Percentiles rank a stretch among this genome's conserved stretches.
These are phyloP conservation scores for Artemisia tridentata DNA, from an alignment of 129 eudicot genomes.

Conservation along the genomic window DNA sequence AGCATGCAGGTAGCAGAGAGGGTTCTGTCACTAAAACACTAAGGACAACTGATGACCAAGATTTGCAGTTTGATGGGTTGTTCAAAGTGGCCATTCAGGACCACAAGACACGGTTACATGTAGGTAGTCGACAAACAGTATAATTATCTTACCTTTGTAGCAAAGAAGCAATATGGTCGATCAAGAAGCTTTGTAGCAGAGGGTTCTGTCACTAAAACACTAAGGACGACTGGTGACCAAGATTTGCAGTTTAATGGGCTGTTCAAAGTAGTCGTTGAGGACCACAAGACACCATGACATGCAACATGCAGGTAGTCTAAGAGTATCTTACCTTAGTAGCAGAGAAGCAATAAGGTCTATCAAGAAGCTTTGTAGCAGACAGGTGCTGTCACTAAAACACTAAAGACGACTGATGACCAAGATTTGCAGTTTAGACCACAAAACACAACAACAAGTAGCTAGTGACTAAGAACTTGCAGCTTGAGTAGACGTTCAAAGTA, in stretches of 20 bases:
- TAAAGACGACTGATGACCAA: conserved; percentile 7
- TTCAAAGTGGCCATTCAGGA: conserved; percentile 17
- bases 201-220: neutral
- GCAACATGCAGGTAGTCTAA: too few relatives aligned
- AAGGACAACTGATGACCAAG: neutral
- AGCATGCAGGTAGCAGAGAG: neutral
- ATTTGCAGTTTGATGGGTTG: conserved; percentile 25
- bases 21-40: neutral
- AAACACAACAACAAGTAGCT: conserved; percentile 14
- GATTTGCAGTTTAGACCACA: conserved; percentile 29
- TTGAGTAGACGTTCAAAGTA: neutral
- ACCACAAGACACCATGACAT: neutral
- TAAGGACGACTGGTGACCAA: conserved; percentile 5
- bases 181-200: neutral
- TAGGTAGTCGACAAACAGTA: too few relatives aligned
- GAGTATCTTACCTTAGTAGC: too few relatives aligned
- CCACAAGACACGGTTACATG: neutral
- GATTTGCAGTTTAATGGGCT: conserved; percentile 25
- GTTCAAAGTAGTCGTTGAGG: conserved; percentile 17
- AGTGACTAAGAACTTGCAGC: conserved; percentile 3
- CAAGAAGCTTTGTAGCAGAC: neutral
- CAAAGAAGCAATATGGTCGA: too few relatives aligned
- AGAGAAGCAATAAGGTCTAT: too few relatives aligned
- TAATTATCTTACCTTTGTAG: too few relatives aligned
- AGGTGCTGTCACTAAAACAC: neutral